Evolutionary conservation across 1,139 yeast genomes (phyloP), one percentile per base, ranked within the genome.

Genomic region (Geotrichum reessii): DNA sequence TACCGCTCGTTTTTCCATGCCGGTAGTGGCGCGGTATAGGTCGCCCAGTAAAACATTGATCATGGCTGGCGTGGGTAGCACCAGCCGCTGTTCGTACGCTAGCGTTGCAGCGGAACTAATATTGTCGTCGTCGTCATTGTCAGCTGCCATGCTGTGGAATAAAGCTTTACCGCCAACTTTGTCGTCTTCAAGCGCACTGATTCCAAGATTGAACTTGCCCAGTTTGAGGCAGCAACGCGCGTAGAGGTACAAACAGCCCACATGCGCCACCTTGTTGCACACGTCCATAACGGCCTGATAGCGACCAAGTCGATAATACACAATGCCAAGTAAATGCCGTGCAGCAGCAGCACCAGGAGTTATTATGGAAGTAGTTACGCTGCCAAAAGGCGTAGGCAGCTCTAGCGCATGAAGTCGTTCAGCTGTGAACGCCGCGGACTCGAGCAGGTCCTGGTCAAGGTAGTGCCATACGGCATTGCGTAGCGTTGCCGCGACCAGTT

Each of bases 361-460:
- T 4, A 7, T 25, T 25, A 25, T 8, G 5, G 44, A 37, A 14
- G 17, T 4, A n/a, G 44, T 17, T 2, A 1, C 17, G 37, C 37
- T 25, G 28, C 28, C 28, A 25, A 25, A 25, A 3, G 78, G 69
- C 65, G 82, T 77, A 28, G 69, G 67, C 5, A 78, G 74, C 60
- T 80, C 79, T 55, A 76, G 74, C 1, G 93, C 90, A 28, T 86
- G 68, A 37, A 89, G 75, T 63, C 95, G 77, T 67, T 90, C 96
- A 42, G 88, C 81, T 12, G 93, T 87, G 74, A 90, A 87, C 69
- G 85, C 90, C 2, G 96, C 96, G 56, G 88, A 86, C 24, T 77
- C 73, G 57, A 82, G 76, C 66, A 87, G 79, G 67, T 85, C 89
- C 61, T 81, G 81, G 67, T 90, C 96, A 49, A 90, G 71, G 17